Evolutionary conservation across 2,329 filamentous ascomycete genomes (phyloP), one percentile per base, ranked within the genome.

Genomic region (Scolecobasidium constrictum): DNA sequence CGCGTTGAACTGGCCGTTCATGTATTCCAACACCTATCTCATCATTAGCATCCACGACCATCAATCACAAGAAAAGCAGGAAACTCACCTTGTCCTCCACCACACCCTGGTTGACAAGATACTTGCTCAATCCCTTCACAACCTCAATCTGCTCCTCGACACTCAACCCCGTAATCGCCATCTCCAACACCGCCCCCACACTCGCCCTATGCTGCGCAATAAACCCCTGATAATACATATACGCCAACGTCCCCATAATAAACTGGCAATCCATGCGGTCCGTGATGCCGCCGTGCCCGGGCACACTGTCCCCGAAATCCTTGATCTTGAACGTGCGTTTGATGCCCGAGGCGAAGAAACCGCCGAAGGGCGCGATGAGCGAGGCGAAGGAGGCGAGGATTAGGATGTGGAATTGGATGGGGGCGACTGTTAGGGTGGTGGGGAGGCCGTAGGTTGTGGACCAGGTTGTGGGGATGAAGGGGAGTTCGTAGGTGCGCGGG

Each of bases 241-340:
- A 96, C 13, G 90, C 78, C 56, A 98, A 96, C 65, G 94, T 92
- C 6, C 92, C 92, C 92, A 98, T 98, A 69, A 96, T 96, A 67
- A 98, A 98, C 60, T 98, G 92, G 62, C 92, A 98, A 60, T 98
- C 92, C 90, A 98, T 96, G 48, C 92, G 84, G 60, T 98, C 92
- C 13, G 92, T 98, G 68, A 98, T 96, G 53, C 92, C 92, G 47
- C 92, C 92, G 56, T 98, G 92, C 17, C 92, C 92, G 2, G 92
- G 92, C 53, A 98, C 98, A 1, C 87, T 94, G 64, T 98, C 86
- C 52, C 92, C 92, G 66, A 98, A 98, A 67, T 98, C 92, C 73
- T 98, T 98, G 73, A 98, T 93, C 69, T 98, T 96, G 71, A 98
- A 98, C 3, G 90, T 95, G 21, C 92, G 85, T 75, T 98, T 98